A percentile compares a stretch with the other conserved stretches of the same genome.
These are phyloP conservation scores for Paecilomyces formosus DNA, from an alignment of 2,329 filamentous ascomycete species.

Conservation along the genomic window DNA sequence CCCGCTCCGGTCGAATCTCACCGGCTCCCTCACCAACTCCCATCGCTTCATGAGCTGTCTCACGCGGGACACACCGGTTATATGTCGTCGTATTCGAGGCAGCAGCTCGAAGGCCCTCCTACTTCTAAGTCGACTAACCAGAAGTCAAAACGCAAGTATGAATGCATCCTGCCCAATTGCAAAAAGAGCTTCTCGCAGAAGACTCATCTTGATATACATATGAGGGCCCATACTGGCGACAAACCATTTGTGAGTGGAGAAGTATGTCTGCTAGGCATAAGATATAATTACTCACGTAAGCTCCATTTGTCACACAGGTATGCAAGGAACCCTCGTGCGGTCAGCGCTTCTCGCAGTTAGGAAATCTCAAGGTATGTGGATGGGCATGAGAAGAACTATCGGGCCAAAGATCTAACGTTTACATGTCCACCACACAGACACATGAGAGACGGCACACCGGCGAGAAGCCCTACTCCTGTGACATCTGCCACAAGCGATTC, in stretches of 20 bases:
- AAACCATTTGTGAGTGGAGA: conserved; percentile 73
- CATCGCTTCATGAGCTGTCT: conserved; percentile 28
- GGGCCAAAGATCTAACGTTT: neutral
- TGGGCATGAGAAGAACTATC: neutral
- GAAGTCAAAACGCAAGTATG: conserved; percentile 54
- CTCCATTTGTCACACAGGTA: conserved; percentile 30
- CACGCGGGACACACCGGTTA: conserved; percentile 15
- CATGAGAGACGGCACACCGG: conserved; percentile 83
- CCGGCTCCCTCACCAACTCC: conserved; percentile 18
- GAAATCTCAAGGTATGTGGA: conserved; percentile 69
- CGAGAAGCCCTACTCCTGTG: conserved; percentile 75
- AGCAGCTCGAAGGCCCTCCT: conserved; percentile 14
- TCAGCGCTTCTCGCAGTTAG: conserved; percentile 78
- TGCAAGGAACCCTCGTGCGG: conserved; percentile 69
- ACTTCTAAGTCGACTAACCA: conserved; percentile 30
- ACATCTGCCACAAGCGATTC: conserved; percentile 72
- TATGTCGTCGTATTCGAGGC: conserved; percentile 15
- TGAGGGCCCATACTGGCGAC: conserved; percentile 77
- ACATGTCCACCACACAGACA: conserved; percentile 46
- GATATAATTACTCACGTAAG: conserved; percentile 1
- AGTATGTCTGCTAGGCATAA: neutral
- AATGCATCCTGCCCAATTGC: conserved; percentile 67
- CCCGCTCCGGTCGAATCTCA: conserved; percentile 22
- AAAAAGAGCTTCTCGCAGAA: conserved; percentile 81
- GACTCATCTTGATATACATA: conserved; percentile 87